Evolutionary conservation across 148 eudicot species (phyloP), one percentile per base, ranked within the genome.

Genomic region (Rhododendron simsii): DNA sequence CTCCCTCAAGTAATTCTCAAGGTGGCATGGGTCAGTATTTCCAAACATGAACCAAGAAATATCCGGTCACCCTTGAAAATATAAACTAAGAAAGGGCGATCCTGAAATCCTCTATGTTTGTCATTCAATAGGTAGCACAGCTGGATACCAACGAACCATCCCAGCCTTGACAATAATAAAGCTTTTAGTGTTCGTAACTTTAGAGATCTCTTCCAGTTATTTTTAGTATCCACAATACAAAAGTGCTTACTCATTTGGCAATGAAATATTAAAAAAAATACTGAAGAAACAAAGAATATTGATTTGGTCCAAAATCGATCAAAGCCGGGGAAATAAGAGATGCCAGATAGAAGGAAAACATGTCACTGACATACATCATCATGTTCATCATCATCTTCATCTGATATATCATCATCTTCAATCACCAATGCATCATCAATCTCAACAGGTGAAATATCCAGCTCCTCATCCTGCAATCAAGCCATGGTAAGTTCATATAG

Each of bases 381-480:
- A 61, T 93, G 93, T 86, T 94, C 99, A 75, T 95, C 99, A 41
- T 96, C 99, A 63, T 95, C 96, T 63, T 95, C 99, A 82, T 95
- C 99, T 0, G 98, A 95, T 77, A 93, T 89, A 84, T 95, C 96
- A 55, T 98, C 98, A 90, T 97, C 98, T 88, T 98, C 99, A 84
- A 98, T 95, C 86, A 95, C 95, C 91, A 95, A 88, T 9, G 95
- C 94, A 82, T 98, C 99, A 84, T 97, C 98, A 81, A 95, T 92
- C 86, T 95, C 99, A 26, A 93, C 95, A 78, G 93, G 98, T 71
- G 99, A 92, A 88, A 94, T 91, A 67, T 95, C 98, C 85, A 94
- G 78, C 85, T 98, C 99, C 80, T 98, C 98, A 87, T 98, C 99
- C 99, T 98, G 85, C 88, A 89, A 71, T 33, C 30, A 79, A 18